Evolutionary conservation across 139 green algal genomes (phyloP), one percentile per base, ranked within the genome.

Genomic region (Tetradesmus lagerheimii): DNA sequence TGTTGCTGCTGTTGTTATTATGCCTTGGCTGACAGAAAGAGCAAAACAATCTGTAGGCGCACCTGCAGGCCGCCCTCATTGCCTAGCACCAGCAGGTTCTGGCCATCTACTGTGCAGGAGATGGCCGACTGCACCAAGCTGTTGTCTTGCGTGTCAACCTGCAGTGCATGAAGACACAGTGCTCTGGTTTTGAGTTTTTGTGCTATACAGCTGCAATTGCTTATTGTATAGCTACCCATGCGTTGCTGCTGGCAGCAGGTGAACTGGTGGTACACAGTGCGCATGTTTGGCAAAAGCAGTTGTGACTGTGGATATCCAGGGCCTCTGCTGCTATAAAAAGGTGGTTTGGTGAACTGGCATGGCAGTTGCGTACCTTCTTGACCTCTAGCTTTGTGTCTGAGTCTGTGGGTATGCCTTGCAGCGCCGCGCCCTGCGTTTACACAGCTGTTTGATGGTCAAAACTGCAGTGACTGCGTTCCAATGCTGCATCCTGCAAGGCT

Each of bases 141-240:
- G 75, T 71, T n/a, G 86, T 90, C 75, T 47, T 85, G 86, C 29
- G 76, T 79, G 47, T 90, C 86, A 41, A 90, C 66, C 75, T 85
- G 76, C 18, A 25, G 77, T 2, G 77, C 37, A 38, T 37, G 11
- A 75, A 8, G 34, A 4, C 25, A 1, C 67, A 78, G n/a, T n/a
- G n/a, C n/a, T n/a, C n/a, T n/a, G n/a, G n/a, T n/a, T n/a, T n/a
- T n/a, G n/a, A n/a, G n/a, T n/a, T n/a, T n/a, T n/a, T n/a, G n/a
- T n/a, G n/a, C n/a, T n/a, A n/a, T n/a, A n/a, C n/a, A n/a, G n/a
- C n/a, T n/a, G n/a, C n/a, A n/a, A n/a, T n/a, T n/a, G n/a, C n/a
- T n/a, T n/a, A n/a, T n/a, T n/a, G n/a, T n/a, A n/a, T n/a, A n/a
- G 47, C 43, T 14, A 76, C 27, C 11, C 66, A 76, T n/a, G 62